These are phyloP conservation scores for Tetradesmus obliquus DNA, from an alignment of 139 green algal genomes.

Conservation along the genomic window DNA sequence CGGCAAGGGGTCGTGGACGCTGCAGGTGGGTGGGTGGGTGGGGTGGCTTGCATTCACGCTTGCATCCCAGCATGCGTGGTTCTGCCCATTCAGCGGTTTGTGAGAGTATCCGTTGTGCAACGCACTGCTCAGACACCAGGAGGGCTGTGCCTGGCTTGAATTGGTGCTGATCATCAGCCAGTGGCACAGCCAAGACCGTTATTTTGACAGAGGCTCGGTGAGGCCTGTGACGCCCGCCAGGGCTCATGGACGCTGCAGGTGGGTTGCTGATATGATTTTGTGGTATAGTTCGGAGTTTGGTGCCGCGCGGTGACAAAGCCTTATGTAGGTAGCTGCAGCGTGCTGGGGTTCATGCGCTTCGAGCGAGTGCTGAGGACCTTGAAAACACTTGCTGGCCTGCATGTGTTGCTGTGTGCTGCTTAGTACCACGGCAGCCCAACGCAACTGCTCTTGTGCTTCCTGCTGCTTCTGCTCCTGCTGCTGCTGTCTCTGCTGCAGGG, in stretches of 20 bases:
- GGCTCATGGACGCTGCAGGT: not conserved
- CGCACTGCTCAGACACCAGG: not conserved
- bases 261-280: not conserved
- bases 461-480: not conserved
- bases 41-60: too few species aligned
- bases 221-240: conserved; percentile 41
- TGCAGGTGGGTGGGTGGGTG: conserved; percentile 37
- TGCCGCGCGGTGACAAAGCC: too few species aligned
- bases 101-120: too few species aligned
- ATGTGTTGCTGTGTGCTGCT: not conserved
- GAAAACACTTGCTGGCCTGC: not conserved
- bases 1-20: conserved; percentile 49
- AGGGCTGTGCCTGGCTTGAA: conserved; percentile 47
- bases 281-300: too few species aligned
- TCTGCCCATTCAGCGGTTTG: too few species aligned
- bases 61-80: too few species aligned
- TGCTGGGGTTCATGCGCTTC: too few species aligned
- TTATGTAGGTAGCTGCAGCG: too few species aligned
- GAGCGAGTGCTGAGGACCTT: too few species aligned
- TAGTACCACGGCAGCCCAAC: not conserved
- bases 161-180: conserved; percentile 76
- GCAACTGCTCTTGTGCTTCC: not conserved
- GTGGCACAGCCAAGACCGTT: conserved; percentile 71
- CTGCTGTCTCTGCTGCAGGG: conserved; percentile 30
- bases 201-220: conserved; percentile 62